Base-by-base conservation (phyloP, 2,329 filamentous ascomycete genomes). In the Pyrenochaeta sp. region DNA sequence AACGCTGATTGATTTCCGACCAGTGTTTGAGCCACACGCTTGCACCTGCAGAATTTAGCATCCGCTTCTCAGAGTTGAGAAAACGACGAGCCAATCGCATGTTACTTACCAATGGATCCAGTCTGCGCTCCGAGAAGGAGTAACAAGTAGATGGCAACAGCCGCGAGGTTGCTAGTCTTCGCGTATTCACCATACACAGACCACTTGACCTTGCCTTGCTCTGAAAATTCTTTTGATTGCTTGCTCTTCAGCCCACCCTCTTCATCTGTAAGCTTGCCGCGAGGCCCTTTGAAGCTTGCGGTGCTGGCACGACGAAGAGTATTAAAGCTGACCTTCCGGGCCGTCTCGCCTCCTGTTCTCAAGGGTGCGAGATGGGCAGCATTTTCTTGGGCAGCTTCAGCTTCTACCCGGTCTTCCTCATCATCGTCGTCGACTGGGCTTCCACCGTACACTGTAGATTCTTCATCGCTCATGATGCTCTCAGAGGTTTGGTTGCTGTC, bases 181-280 rank as follows among this genome's bases (percentile, higher is more conserved):
- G 95, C 96, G 72, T 99, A 99, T 79, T 97, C 93, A 19, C 84
- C 83, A 74, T 99, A 99, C 28, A 99, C 94, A 64, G 89, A 86
- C 93, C 95, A 98, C 78, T 97, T 98, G 68, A 99, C 95, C 77
- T 98, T 97, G 72, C 95, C 95, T 80, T 99, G 93, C 77, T 99
- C 93, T 2, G 88, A 86, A 66, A 90, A 90, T 77, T 99, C 95
- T 79, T 97, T 96, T 55, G 84, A 85, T 78, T 97, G 93, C 73
- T 89, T 92, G 44, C 91, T 93, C 80, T 92, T 94, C 71, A 90
- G 82, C 52, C 75, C 87, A 51, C 91, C 88, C 78, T 94, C 92
- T 69, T 98, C 93, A 67, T 98, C 94, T 0, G 84, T 86, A 32
- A 94, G 78, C 78, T 95, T 97, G 67, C 93, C 92, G 60, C 92